Base-by-base conservation (phyloP, 139 green algal species). In the Chlamydomonas sphaeroides region DNA sequence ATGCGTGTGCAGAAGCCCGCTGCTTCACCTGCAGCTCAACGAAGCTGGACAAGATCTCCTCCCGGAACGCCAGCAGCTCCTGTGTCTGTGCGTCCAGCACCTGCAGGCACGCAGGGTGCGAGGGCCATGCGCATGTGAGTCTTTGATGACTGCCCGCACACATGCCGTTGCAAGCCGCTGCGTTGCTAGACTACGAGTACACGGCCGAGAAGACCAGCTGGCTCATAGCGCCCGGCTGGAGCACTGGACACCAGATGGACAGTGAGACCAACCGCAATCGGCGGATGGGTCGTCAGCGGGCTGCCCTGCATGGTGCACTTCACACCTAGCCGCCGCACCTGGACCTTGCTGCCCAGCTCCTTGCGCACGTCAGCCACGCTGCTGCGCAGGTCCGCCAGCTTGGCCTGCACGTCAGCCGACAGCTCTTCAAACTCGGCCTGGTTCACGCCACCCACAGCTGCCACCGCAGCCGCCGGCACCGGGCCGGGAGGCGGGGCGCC, bases 41-140 rank as follows among this genome's bases (percentile, higher is more conserved):
- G 51, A 36, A 82, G 21, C 42, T 73, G 5, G 75, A 73, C 21
- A 72, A 23, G 26, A 82, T 65, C 45, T 82, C 75, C 62, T 82
- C 75, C 32, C 75, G 75, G 75, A 82, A 82, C 7, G 75, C 75
- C 75, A 82, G 63, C 21, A 84, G 77, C 65, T 84, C 77, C 8
- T 41, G 77, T 30, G 33, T 49, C 62, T 82, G 75, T 2, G 75
- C 75, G 3, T 82, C 75, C 26, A 82, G 42, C 8, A 36, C 42
- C 75, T 82, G 75, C 21, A 36, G 30, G 15, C n/a, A n/a, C n/a
- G n/a, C n/a, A n/a, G n/a, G n/a, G n/a, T n/a, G n/a, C n/a, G n/a
- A n/a, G n/a, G n/a, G n/a, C n/a, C n/a, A n/a, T n/a, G n/a, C n/a
- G n/a, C n/a, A n/a, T n/a, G n/a, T n/a, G n/a, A n/a, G n/a, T n/a